Evolutionary conservation across 2,329 filamentous ascomycete species (phyloP).

Genomic region (Cordyceps sp.): DNA sequence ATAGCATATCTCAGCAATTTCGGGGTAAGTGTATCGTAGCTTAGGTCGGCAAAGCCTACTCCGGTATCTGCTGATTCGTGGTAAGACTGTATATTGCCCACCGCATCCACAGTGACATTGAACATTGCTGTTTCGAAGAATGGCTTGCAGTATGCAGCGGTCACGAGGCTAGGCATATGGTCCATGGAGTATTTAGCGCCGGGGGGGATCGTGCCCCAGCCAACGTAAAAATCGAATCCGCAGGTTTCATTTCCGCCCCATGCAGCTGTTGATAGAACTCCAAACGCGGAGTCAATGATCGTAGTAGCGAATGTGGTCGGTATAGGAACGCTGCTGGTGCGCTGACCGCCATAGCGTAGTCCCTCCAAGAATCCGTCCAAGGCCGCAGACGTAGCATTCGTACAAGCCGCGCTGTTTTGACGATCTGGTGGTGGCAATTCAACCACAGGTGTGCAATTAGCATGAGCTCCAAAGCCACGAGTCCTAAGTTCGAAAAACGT

Average conservation of each 20-base stretch:
- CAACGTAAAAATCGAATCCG: constrained; percentile 3
- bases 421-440: neutral
- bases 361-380: too few species aligned
- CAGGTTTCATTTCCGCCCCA: neutral
- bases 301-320: neutral
- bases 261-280: neutral
- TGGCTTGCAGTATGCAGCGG: constrained; percentile 7
- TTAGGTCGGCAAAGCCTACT: constrained; percentile 5
- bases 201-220: constrained; percentile 6
- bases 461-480: constrained; percentile 10
- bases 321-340: too few species aligned
- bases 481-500: constrained; percentile 8
- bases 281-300: neutral
- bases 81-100: constrained; percentile 10
- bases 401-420: neutral
- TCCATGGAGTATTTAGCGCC: constrained; percentile 5
- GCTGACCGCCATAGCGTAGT: too few species aligned
- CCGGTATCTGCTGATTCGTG: constrained; percentile 4
- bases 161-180: constrained; percentile 5
- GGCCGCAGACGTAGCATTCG: neutral
- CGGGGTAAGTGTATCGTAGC: constrained; percentile 4
- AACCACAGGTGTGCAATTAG: constrained; percentile 8
- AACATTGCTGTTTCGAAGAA: constrained; percentile 16
- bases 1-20: neutral
- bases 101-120: constrained; percentile 12